phyloP scores from a whole-genome alignment of 2,329 filamentous ascomycete species.

The Arachnomyces sp. region DNA sequence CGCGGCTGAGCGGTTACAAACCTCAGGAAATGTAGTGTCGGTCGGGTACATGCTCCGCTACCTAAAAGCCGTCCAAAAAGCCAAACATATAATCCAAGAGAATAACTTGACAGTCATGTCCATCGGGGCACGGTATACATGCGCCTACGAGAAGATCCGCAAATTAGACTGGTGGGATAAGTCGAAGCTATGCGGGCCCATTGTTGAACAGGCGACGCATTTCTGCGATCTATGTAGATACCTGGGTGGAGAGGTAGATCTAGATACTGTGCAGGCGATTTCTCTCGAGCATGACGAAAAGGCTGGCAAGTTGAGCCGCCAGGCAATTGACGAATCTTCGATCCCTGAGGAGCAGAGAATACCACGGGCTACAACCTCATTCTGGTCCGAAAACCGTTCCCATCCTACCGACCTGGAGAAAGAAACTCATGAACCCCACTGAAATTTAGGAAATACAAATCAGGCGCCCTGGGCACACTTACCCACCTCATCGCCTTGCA shows the following conservation, averaged over 20 bases:
- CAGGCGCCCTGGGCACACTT: background rate
- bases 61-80: slow-evolving; percentile 3
- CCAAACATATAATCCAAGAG: background rate
- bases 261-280: slow-evolving; percentile 1
- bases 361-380: too few species aligned
- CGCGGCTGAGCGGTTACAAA: background rate
- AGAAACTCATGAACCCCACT: too few species aligned
- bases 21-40: background rate
- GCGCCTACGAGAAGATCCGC: background rate
- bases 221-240: slow-evolving; percentile 1
- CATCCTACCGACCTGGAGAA: too few species aligned
- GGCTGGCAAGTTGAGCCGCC: too few species aligned
- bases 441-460: too few species aligned
- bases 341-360: too few species aligned
- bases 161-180: slow-evolving; percentile 4
- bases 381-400: too few species aligned
- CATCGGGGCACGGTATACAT: background rate
- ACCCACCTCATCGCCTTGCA: slow-evolving; percentile 1
- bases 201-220: slow-evolving; percentile 4
- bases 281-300: slow-evolving; percentile 1
- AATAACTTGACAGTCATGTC: slow-evolving; percentile 1
- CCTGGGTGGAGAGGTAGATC: slow-evolving; percentile 1
- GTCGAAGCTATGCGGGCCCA: slow-evolving; percentile 2
- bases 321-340: too few species aligned
- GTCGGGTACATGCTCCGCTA: slow-evolving; percentile 4